phyloP scores from a whole-genome alignment of 1,139 yeast species.

The Sugiyamaella castrensis region DNA sequence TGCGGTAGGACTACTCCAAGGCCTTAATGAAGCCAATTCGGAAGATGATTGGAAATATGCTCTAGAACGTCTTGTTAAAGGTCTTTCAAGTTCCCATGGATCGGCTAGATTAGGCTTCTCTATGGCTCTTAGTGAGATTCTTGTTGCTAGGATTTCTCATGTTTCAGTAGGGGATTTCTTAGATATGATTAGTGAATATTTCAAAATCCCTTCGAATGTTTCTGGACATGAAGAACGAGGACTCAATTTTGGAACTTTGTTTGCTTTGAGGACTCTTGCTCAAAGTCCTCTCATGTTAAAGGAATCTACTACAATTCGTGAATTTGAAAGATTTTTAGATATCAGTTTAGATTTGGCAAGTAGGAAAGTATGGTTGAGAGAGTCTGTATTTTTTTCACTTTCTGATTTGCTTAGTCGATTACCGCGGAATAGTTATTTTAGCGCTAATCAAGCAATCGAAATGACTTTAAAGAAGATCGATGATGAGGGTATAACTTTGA shows the following conservation, averaged over 20 bases:
- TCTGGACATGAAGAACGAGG: conserved; percentile 85
- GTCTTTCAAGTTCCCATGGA: conserved; percentile 77
- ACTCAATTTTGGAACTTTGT: conserved; percentile 73
- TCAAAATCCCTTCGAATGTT: conserved; percentile 45
- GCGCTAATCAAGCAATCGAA: conserved; percentile 34
- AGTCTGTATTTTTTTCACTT: conserved; percentile 71
- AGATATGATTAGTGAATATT: conserved; percentile 44
- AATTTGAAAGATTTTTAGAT: conserved; percentile 42
- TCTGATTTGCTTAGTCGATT: conserved; percentile 43
- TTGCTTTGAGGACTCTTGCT: conserved; percentile 75
- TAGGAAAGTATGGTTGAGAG: conserved; percentile 81
- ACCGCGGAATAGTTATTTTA: conserved; percentile 10
- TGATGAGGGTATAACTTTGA: conserved; percentile 53
- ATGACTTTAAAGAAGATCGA: conserved; percentile 46
- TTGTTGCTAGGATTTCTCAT: conserved; percentile 44
- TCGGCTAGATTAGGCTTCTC: conserved; percentile 87
- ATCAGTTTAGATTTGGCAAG: conserved; percentile 57
- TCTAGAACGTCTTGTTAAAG: conserved; percentile 69
- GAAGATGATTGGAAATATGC: conserved; percentile 79
- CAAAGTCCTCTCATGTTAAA: conserved; percentile 52
- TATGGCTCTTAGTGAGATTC: conserved; percentile 77
- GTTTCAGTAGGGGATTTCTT: conserved; percentile 45
- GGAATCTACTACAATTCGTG: conserved; percentile 31
- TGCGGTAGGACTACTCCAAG: conserved; percentile 64
- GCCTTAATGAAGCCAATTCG: conserved; percentile 44